Percentiles rank a stretch among this genome's conserved stretches.
Evolutionary conservation across 495 filamentous ascomycete genomes (phyloP).

Genomic region (Pseudomonodictys pantanalensis): DNA sequence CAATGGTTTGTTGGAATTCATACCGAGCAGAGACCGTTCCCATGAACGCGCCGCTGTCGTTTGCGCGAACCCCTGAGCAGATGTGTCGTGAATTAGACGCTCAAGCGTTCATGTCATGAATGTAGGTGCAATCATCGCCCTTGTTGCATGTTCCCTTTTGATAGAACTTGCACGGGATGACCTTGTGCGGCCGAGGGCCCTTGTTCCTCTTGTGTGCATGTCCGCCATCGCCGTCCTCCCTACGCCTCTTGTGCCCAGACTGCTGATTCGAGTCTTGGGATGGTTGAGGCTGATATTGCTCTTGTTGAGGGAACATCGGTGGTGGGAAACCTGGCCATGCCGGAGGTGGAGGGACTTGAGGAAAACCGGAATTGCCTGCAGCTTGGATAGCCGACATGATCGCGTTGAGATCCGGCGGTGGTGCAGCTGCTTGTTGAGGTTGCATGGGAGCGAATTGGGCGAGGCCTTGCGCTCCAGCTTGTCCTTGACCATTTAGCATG

Average conservation of each 20-base stretch:
- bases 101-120: conserved; percentile 53
- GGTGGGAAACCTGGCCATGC: conserved; percentile 4
- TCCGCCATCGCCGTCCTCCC: conserved; percentile 10
- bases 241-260: conserved; percentile 13
- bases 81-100: neutral
- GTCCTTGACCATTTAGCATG: conserved; percentile 3
- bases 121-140: conserved; percentile 80
- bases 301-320: neutral
- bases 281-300: conserved; percentile 8
- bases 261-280: neutral
- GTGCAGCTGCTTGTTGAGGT: neutral
- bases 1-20: too few species aligned
- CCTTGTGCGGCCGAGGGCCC: conserved; percentile 28
- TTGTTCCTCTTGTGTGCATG: conserved; percentile 18
- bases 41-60: too few species aligned
- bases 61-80: too few species aligned
- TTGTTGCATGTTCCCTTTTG: conserved; percentile 75
- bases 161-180: conserved; percentile 70
- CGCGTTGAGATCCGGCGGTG: neutral
- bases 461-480: neutral
- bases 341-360: neutral
- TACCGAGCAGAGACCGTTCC: too few species aligned
- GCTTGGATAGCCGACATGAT: neutral
- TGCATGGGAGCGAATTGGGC: neutral
- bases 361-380: neutral